A percentile compares a stretch with the other conserved stretches of the same genome.
These are phyloP conservation scores for Trametes pubescens DNA, from an alignment of 1,284 basidiomycete genomes.

Conservation along the genomic window DNA sequence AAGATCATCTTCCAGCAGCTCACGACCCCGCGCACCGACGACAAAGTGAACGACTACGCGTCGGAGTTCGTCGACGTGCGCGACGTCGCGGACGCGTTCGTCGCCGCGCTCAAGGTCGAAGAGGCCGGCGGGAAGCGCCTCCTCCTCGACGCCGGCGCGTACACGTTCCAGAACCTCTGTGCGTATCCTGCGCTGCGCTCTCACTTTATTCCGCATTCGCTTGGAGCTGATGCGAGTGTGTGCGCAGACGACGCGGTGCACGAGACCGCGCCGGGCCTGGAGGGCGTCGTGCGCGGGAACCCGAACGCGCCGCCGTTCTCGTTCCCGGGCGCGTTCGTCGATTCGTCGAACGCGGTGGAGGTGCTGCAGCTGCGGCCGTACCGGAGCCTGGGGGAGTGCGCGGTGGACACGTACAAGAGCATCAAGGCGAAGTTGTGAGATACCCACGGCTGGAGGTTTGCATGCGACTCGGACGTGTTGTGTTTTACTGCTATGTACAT, in stretches of 20 bases:
- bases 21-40: slow-evolving; percentile 17
- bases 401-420: slow-evolving; percentile 23
- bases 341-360: slow-evolving; percentile 13
- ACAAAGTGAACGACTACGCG: slow-evolving; percentile 26
- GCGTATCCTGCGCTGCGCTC: too few relatives aligned
- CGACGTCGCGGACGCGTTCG: slow-evolving; percentile 20
- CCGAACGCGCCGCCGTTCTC: slow-evolving; percentile 14
- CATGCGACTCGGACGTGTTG: too few relatives aligned
- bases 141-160: slow-evolving; percentile 21
- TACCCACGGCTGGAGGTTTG: too few relatives aligned
- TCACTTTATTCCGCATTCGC: too few relatives aligned
- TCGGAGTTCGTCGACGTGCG: slow-evolving; percentile 22
- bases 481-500: neutral
- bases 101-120: slow-evolving; percentile 12
- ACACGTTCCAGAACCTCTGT: slow-evolving; percentile 30
- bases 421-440: slow-evolving; percentile 11
- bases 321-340: slow-evolving; percentile 18
- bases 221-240: too few relatives aligned
- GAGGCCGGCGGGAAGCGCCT: slow-evolving; percentile 38
- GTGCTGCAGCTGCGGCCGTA: slow-evolving; percentile 14
- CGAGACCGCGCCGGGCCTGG: slow-evolving; percentile 10
- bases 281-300: slow-evolving; percentile 23
- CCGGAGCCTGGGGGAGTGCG: slow-evolving; percentile 10
- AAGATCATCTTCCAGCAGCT: slow-evolving; percentile 22
- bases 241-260: slow-evolving; percentile 19